Conservation (phyloP, 2,329 filamentous ascomycete species). For the Hypomyces perniciosus region DNA sequence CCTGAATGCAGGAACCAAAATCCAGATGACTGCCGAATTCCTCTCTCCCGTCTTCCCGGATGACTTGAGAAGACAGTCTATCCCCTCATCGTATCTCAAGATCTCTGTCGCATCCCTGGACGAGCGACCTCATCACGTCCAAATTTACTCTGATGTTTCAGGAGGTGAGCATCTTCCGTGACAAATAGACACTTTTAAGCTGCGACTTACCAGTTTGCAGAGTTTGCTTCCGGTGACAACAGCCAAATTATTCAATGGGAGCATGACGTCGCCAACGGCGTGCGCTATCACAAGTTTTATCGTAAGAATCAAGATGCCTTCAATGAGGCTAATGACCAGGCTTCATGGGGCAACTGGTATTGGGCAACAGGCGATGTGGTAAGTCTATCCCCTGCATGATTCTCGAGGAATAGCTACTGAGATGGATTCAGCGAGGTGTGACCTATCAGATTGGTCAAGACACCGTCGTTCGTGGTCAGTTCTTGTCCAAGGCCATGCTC, state of each 20-base stretch:
- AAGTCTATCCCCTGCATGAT: neutral
- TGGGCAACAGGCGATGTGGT: constrained; percentile 58
- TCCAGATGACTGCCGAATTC: constrained; percentile 64
- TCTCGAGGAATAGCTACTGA: neutral
- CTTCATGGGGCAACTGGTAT: constrained; percentile 77
- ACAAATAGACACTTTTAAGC: neutral
- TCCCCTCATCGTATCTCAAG: constrained; percentile 65
- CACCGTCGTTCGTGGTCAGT: constrained; percentile 57
- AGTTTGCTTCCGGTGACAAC: constrained; percentile 64
- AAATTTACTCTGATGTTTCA: constrained; percentile 68
- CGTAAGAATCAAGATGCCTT: constrained; percentile 58
- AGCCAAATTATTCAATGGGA: constrained; percentile 56
- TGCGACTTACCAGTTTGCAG: constrained; percentile 32
- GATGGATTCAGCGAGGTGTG: constrained; percentile 31
- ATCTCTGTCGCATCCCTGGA: constrained; percentile 58
- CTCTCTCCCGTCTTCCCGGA: constrained; percentile 62
- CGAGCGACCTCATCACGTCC: constrained; percentile 55
- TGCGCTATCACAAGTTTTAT: constrained; percentile 61
- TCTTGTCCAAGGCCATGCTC: constrained; percentile 57
- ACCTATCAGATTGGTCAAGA: constrained; percentile 69
- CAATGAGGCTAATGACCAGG: constrained; percentile 61
- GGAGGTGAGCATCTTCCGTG: constrained; percentile 15
- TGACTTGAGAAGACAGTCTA: constrained; percentile 61
- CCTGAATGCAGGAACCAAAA: constrained; percentile 54
- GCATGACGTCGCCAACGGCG: constrained; percentile 40